Percentiles rank a stretch among this genome's conserved stretches.
phyloP scores from a whole-genome alignment of 257 asterid genomes.

The Haberlea rhodopensis region DNA sequence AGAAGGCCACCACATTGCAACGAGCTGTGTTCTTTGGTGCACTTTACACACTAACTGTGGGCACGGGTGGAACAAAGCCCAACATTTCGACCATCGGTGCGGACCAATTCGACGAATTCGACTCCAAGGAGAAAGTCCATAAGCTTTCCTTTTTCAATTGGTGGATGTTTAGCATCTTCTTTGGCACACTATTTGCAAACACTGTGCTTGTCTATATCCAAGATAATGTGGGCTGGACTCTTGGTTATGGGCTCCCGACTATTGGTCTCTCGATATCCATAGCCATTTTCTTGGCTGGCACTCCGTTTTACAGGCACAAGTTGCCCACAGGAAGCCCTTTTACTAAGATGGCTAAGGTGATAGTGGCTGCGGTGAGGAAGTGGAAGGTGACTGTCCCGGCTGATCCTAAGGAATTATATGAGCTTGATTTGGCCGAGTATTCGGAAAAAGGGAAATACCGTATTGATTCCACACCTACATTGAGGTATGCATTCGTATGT shows the following conservation, averaged over 20 bases:
- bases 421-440: constrained; percentile 54
- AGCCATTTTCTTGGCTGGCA: constrained; percentile 57
- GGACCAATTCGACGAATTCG: constrained; percentile 83
- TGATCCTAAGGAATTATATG: constrained; percentile 60
- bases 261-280: constrained; percentile 63
- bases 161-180: constrained; percentile 90
- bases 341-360: constrained; percentile 69
- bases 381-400: constrained; percentile 48
- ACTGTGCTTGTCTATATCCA: constrained; percentile 78
- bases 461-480: constrained; percentile 64
- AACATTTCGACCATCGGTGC: constrained; percentile 91
- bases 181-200: constrained; percentile 82
- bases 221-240: constrained; percentile 84
- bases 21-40: constrained; percentile 62
- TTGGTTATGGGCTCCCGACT: constrained; percentile 85
- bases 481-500: constrained; percentile 46
- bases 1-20: constrained; percentile 58
- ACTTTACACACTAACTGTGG: constrained; percentile 69
- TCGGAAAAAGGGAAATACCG: constrained; percentile 48
- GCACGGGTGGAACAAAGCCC: constrained; percentile 93
- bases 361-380: constrained; percentile 63
- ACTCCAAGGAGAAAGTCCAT: constrained; percentile 69
- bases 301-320: constrained; percentile 71
- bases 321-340: constrained; percentile 85
- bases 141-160: constrained; percentile 92